These are phyloP conservation scores for Aphanoascus verrucosus DNA, from an alignment of 2,329 filamentous ascomycete species.

Conservation along the genomic window DNA sequence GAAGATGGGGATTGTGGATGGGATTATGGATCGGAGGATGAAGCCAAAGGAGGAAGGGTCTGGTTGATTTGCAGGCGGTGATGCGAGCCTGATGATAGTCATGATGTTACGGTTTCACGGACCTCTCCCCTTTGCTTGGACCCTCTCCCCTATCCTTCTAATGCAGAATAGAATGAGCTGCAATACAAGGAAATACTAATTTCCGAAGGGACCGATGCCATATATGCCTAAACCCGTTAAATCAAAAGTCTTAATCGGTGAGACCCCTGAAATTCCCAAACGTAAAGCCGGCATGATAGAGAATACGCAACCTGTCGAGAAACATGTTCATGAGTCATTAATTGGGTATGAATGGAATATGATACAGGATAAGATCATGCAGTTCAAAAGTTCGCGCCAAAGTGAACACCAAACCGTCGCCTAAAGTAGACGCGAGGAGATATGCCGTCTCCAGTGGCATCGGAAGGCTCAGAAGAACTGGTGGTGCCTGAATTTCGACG, in stretches of 20 bases:
- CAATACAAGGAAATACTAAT: too few species aligned
- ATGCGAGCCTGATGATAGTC: background rate
- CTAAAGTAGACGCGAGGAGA: slow-evolving; percentile 1
- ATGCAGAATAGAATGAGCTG: too few species aligned
- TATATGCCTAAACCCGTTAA: too few species aligned
- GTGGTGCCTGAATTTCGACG: slow-evolving; percentile 20
- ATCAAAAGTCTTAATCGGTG: too few species aligned
- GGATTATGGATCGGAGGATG: slow-evolving; percentile 54
- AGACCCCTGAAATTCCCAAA: too few species aligned
- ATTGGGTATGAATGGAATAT: background rate
- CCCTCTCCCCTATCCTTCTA: background rate
- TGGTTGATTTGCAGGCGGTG: background rate
- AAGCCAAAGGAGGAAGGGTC: slow-evolving; percentile 21
- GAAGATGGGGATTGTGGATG: slow-evolving; percentile 83
- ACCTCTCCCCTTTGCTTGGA: background rate
- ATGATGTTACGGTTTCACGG: background rate
- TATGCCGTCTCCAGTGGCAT: slow-evolving; percentile 13
- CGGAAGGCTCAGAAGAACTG: slow-evolving; percentile 17
- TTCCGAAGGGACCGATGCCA: too few species aligned
- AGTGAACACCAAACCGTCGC: slow-evolving; percentile 5
- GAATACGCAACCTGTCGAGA: background rate
- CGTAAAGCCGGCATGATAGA: too few species aligned
- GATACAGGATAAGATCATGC: background rate
- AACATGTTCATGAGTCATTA: background rate
- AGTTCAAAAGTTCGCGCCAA: slow-evolving; percentile 1